Conservation (phyloP, 2,329 filamentous ascomycete genomes). For the Colletotrichum viniferum region DNA sequence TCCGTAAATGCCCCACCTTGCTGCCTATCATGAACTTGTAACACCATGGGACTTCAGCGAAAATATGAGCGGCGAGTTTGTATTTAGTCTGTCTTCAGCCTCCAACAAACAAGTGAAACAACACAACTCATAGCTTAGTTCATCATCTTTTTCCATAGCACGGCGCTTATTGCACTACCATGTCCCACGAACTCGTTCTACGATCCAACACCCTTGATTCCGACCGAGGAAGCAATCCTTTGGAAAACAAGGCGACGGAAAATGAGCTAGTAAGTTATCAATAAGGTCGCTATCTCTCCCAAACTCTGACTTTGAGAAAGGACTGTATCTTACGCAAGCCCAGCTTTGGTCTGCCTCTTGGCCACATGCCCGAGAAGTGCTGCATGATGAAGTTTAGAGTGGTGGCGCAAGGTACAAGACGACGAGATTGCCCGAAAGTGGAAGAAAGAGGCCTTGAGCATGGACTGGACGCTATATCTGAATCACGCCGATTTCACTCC, state of each 20-base stretch:
- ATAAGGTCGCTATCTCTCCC: neutral
- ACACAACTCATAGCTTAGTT: neutral
- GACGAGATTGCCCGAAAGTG: conserved; percentile 23
- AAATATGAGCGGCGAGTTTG: neutral
- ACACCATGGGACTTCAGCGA: neutral
- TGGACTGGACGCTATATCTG: neutral
- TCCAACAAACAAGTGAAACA: neutral
- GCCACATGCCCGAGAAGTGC: neutral
- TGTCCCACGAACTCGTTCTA: neutral
- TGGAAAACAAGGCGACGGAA: neutral
- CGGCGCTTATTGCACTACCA: neutral
- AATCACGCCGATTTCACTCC: neutral
- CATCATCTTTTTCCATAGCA: neutral
- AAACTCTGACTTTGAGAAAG: neutral
- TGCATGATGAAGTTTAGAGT: conserved; percentile 31
- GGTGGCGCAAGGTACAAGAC: conserved; percentile 27
- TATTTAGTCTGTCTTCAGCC: neutral
- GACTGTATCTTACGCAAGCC: neutral
- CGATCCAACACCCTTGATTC: neutral
- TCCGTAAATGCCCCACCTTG: neutral
- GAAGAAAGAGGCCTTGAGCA: conserved; percentile 18
- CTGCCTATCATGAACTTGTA: neutral
- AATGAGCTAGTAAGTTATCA: neutral
- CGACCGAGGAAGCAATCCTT: neutral
- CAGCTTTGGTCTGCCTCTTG: neutral